A percentile compares a stretch with the other conserved stretches of the same genome.
Evolutionary conservation across 768 basidiomycete genomes (phyloP).

Genomic region (Polyporus arcularius): DNA sequence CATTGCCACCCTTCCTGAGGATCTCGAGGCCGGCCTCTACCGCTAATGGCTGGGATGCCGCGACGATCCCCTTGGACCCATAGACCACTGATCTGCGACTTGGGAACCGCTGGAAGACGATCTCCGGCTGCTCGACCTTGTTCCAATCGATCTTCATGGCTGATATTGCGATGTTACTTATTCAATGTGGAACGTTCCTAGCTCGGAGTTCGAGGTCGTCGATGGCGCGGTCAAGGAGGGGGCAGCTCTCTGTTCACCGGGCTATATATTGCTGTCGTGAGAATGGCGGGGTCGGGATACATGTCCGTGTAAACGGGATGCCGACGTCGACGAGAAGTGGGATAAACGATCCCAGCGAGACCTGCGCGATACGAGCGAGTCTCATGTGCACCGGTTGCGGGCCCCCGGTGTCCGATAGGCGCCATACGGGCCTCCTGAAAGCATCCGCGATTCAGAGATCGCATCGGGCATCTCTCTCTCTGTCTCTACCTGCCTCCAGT

Average conservation of each 20-base stretch:
- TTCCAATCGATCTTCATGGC: slow-evolving; percentile 48
- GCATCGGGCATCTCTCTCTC: no score
- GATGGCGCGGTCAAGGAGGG: neutral
- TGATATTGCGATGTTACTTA: neutral
- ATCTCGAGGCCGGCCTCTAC: slow-evolving; percentile 92
- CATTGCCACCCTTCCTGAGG: slow-evolving; percentile 91
- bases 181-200: no score
- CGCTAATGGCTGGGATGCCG: slow-evolving; percentile 89
- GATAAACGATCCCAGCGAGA: neutral
- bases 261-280: slow-evolving; percentile 11
- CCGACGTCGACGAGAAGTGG: neutral
- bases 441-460: no score
- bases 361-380: neutral
- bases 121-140: slow-evolving; percentile 69
- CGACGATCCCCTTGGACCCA: slow-evolving; percentile 65
- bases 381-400: neutral
- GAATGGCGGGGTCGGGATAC: slow-evolving; percentile 3
- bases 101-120: slow-evolving; percentile 67
- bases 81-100: slow-evolving; percentile 82
- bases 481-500: no score
- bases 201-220: neutral
- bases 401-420: neutral
- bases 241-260: no score
- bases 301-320: neutral
- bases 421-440: neutral